Conservation (phyloP, 495 filamentous ascomycete species). For the Thermochaetoides thermophila region DNA sequence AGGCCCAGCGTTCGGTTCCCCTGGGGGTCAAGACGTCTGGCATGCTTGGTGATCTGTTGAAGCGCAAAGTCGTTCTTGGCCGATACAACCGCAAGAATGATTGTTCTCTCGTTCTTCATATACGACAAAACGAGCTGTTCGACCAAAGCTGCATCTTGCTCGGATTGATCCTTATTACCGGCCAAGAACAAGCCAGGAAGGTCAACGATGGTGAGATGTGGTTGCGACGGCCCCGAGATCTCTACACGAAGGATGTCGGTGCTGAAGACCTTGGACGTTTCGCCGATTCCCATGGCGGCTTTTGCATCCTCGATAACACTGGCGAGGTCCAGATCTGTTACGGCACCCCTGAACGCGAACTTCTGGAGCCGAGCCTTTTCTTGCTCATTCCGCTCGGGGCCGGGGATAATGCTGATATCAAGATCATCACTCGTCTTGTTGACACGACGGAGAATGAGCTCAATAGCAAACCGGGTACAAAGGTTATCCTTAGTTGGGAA, state of each 20-base stretch:
- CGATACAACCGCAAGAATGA: constrained; percentile 43
- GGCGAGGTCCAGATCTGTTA: constrained; percentile 26
- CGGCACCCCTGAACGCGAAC: constrained; percentile 7
- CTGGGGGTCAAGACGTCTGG: constrained; percentile 26
- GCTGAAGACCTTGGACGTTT: constrained; percentile 26
- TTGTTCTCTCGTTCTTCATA: constrained; percentile 39
- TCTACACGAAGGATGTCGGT: constrained; percentile 51
- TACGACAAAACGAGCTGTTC: constrained; percentile 39
- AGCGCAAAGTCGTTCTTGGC: constrained; percentile 36
- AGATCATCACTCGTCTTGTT: constrained; percentile 15
- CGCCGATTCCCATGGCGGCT: constrained; percentile 21
- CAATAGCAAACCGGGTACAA: constrained; percentile 42
- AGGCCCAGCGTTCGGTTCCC: constrained; percentile 41
- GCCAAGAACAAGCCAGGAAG: constrained; percentile 46
- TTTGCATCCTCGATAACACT: constrained; percentile 28
- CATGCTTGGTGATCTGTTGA: constrained; percentile 31
- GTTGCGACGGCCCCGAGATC: constrained; percentile 42
- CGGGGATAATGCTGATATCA: constrained; percentile 6
- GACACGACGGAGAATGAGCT: constrained; percentile 38
- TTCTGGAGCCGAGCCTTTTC: constrained; percentile 1
- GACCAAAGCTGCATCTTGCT: constrained; percentile 34
- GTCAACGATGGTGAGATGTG: constrained; percentile 52
- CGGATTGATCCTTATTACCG: constrained; percentile 26
- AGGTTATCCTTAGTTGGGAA: constrained; percentile 40
- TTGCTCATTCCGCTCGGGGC: not conserved